Evolutionary conservation across 2,329 filamentous ascomycete species (phyloP).

Genomic region (Talaromyces funiculosus): DNA sequence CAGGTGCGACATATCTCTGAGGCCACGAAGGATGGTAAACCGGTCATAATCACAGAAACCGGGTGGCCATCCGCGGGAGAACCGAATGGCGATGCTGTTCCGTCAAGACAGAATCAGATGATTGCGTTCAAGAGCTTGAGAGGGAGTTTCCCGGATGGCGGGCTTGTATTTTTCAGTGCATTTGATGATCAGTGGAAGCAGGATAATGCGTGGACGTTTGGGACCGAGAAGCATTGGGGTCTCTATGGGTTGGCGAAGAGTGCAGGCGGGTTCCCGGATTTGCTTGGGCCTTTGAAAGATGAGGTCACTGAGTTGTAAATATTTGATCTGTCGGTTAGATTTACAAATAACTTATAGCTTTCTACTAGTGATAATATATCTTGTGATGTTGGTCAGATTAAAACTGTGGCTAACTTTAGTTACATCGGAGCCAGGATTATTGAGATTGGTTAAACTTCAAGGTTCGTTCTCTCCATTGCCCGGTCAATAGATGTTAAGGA

Average conservation of each 20-base stretch:
- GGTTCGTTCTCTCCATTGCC: neutral
- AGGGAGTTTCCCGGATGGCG: slow-evolving; percentile 46
- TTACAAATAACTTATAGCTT: neutral
- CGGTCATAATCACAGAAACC: slow-evolving; percentile 70
- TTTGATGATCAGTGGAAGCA: slow-evolving; percentile 78
- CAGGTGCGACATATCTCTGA: slow-evolving; percentile 47
- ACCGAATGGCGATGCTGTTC: slow-evolving; percentile 62
- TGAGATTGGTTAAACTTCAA: neutral
- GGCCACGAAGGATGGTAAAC: slow-evolving; percentile 48
- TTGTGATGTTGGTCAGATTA: neutral
- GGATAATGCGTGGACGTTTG: slow-evolving; percentile 56
- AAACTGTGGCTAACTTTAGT: neutral
- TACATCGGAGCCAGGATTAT: neutral
- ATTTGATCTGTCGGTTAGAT: neutral
- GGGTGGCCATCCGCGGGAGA: slow-evolving; percentile 73
- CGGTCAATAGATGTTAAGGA: neutral
- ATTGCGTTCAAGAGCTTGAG: slow-evolving; percentile 62
- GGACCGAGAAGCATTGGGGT: slow-evolving; percentile 74
- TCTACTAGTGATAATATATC: too few relatives aligned
- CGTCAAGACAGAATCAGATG: slow-evolving; percentile 60
- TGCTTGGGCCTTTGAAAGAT: neutral
- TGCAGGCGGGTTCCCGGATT: neutral
- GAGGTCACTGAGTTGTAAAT: neutral
- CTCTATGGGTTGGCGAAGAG: slow-evolving; percentile 7
- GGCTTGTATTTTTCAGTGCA: slow-evolving; percentile 67